Conservation (phyloP, 352 stramenopile genomes). For the Poterioochromonas sp. region DNA sequence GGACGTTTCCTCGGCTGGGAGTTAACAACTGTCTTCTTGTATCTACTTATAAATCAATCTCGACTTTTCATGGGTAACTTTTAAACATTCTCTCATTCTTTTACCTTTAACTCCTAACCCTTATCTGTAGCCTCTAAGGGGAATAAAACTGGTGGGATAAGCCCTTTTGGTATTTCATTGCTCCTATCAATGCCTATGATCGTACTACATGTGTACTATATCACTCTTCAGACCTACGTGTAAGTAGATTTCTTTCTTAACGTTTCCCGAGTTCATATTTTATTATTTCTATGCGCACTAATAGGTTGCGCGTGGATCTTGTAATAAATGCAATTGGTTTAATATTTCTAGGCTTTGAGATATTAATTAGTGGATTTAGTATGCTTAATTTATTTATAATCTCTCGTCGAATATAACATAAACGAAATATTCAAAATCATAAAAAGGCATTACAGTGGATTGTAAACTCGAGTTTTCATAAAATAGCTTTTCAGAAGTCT, state of each 20-base stretch:
- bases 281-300: background rate
- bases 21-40: conserved; percentile 3
- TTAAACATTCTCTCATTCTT: background rate
- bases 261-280: background rate
- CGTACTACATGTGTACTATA: conserved; percentile 27
- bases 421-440: too few species aligned
- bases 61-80: conserved; percentile 19
- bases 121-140: conserved; percentile 12
- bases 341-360: background rate
- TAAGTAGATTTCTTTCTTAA: background rate
- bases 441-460: too few species aligned
- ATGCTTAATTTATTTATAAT: background rate
- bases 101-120: background rate
- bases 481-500: too few species aligned
- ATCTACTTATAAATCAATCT: background rate
- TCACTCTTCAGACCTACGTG: conserved; percentile 21
- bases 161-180: background rate
- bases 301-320: conserved; percentile 3
- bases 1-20: conserved; percentile 6
- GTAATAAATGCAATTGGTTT: conserved; percentile 29
- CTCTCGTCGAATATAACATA: too few species aligned
- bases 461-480: too few species aligned
- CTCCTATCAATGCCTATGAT: conserved; percentile 17
- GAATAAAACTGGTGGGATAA: background rate
- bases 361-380: conserved; percentile 3